These are phyloP conservation scores for Saturnispora bothae DNA, from an alignment of 805 yeast species.

Conservation along the genomic window DNA sequence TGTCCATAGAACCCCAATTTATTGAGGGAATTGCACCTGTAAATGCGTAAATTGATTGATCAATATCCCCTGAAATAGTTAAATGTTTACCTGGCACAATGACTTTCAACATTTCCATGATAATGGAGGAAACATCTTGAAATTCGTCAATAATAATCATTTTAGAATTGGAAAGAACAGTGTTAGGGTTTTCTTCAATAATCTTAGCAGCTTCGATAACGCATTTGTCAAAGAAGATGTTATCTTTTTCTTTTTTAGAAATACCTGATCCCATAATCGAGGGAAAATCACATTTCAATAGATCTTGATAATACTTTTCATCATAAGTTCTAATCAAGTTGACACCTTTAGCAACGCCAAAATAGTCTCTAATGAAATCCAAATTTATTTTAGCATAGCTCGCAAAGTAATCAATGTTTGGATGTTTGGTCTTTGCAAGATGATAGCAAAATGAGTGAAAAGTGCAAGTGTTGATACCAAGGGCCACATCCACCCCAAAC, in stretches of 20 bases:
- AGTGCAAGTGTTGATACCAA: slow-evolving; percentile 37
- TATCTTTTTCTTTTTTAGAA: slow-evolving; percentile 6
- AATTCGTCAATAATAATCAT: slow-evolving; percentile 53
- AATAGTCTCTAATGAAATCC: slow-evolving; percentile 2
- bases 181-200: background rate
- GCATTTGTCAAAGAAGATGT: slow-evolving; percentile 10
- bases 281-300: background rate
- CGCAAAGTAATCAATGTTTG: background rate
- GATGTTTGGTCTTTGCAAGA: slow-evolving; percentile 30
- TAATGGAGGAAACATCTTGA: slow-evolving; percentile 53
- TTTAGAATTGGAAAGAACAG: slow-evolving; percentile 2
- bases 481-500: slow-evolving; percentile 27
- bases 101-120: slow-evolving; percentile 35
- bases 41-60: slow-evolving; percentile 62
- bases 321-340: background rate
- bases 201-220: slow-evolving; percentile 11
- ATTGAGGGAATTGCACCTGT: slow-evolving; percentile 35
- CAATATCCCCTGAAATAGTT: slow-evolving; percentile 60
- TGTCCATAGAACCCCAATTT: slow-evolving; percentile 10
- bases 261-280: slow-evolving; percentile 5
- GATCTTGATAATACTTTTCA: background rate
- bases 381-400: background rate
- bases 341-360: background rate
- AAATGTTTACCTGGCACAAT: slow-evolving; percentile 38
- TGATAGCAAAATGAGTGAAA: slow-evolving; percentile 54